A percentile compares a stretch with the other conserved stretches of the same genome.
Evolutionary conservation across 2,329 filamentous ascomycete species (phyloP).

Genomic region (Magnaporthiopsis incrustans): DNA sequence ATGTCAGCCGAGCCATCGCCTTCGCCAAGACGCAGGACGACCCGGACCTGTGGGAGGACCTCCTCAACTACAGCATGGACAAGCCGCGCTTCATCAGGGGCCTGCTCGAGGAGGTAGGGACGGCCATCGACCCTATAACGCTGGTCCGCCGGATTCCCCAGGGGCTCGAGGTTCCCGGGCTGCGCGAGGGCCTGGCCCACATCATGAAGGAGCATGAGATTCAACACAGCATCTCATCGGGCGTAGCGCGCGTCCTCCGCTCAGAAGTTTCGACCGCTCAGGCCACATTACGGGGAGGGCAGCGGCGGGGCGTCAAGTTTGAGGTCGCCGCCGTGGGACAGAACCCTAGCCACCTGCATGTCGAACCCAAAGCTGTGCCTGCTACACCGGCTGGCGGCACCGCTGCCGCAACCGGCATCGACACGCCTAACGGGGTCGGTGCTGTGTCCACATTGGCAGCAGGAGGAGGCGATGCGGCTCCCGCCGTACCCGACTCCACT

Average conservation of each 20-base stretch:
- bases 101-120: conserved; percentile 87
- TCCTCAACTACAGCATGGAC: conserved; percentile 95
- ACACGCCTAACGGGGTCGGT: neutral
- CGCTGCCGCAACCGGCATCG: conserved; percentile 11
- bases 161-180: conserved; percentile 83
- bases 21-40: conserved; percentile 94
- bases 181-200: conserved; percentile 78
- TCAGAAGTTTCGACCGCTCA: conserved; percentile 85
- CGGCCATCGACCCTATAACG: conserved; percentile 83
- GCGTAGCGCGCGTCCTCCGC: conserved; percentile 76
- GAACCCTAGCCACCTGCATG: conserved; percentile 31
- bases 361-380: conserved; percentile 31
- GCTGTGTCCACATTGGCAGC: neutral
- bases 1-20: conserved; percentile 85
- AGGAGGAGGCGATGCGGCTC: neutral
- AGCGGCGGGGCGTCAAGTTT: conserved; percentile 83
- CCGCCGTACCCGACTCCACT: neutral
- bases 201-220: conserved; percentile 96
- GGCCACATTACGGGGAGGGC: conserved; percentile 68
- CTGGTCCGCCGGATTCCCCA: conserved; percentile 87
- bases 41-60: conserved; percentile 86
- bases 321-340: conserved; percentile 50
- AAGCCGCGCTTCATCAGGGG: conserved; percentile 92
- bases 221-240: conserved; percentile 83
- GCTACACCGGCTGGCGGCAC: conserved; percentile 9